A percentile compares a stretch with the other conserved stretches of the same genome.
These are phyloP conservation scores for Chaetomiaceae sp. DNA, from an alignment of 2,329 filamentous ascomycete species.

Conservation along the genomic window DNA sequence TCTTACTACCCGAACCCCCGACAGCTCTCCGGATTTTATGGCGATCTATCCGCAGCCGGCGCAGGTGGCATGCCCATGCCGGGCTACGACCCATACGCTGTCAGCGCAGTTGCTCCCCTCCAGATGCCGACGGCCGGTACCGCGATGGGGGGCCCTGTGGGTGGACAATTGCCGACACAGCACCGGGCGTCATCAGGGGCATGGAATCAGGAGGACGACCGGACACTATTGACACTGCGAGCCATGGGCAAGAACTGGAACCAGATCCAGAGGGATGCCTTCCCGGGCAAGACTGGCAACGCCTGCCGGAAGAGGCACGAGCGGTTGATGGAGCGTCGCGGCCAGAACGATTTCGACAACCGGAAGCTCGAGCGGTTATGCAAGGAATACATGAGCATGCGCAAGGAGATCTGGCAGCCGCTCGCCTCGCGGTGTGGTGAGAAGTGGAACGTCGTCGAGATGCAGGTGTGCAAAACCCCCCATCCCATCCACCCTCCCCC, in stretches of 20 bases:
- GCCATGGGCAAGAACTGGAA: conserved; percentile 77
- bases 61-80: conserved; percentile 27
- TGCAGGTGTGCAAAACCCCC: conserved; percentile 56
- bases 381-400: conserved; percentile 71
- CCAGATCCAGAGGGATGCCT: conserved; percentile 71
- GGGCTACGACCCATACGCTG: conserved; percentile 34
- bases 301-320: conserved; percentile 89
- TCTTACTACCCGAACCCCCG: conserved; percentile 32
- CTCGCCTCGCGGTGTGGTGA: conserved; percentile 73
- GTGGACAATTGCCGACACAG: conserved; percentile 33
- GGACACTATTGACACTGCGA: conserved; percentile 66
- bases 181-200: conserved; percentile 58
- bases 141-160: conserved; percentile 27
- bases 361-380: conserved; percentile 70
- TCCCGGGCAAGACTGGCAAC: conserved; percentile 73
- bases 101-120: conserved; percentile 33
- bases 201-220: conserved; percentile 73
- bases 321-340: conserved; percentile 70
- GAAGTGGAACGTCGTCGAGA: conserved; percentile 69
- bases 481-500: conserved; percentile 8
- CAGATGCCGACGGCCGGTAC: conserved; percentile 27
- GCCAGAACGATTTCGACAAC: conserved; percentile 73
- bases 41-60: conserved; percentile 29
- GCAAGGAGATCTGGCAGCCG: conserved; percentile 76
- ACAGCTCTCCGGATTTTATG: conserved; percentile 32